Base-by-base conservation (phyloP, 1,284 basidiomycete genomes). In the Amylostereum areolatum region DNA sequence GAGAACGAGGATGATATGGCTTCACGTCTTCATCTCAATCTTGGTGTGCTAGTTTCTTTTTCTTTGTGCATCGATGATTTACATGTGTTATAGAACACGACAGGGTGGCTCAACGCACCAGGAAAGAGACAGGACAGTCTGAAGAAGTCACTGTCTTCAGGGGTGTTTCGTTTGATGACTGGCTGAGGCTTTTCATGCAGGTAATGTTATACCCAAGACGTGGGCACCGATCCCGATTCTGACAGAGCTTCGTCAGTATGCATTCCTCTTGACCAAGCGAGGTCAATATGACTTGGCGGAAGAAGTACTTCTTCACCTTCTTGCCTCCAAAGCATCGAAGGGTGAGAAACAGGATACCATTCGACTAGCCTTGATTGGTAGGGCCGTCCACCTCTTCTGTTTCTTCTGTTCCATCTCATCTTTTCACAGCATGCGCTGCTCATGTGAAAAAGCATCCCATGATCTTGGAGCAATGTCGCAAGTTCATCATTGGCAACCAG, bases 121-220 rank as follows among this genome's bases (percentile, higher is more conserved):
- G 52, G 43, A 57, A 57, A n/a, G 55, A 52, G 24, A 43, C 18
- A 27, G 32, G 36, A 30, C 37, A 40, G 27, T 49, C 54, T 1
- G 66, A 66, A 9, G 75, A 70, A 42, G 74, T 83, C 1, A 71
- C 80, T 45, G 68, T 77, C 1, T 97, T 96, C 65, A 83, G 94
- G 5, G 88, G 89, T 0, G 74, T 97, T n/a, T 74, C 74, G 2
- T 89, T 93, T 56, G 85, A 89, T 51, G 83, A 90, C 46, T 98
- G 96, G 96, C 66, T 96, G 45, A 72, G 75, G 3, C 63, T 97
- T 24, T 85, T 94, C 57, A 82, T 96, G 72, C 87, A 93, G 73
- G 93, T 92, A 47, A 52, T 73, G 54, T 32, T 29, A 32, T 33
- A 7, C 33, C 12, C 9, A 12, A 24, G n/a, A 3, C 41, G 12